These are phyloP conservation scores for Beauveria bassiana DNA, from an alignment of 2,329 filamentous ascomycete genomes.

Conservation along the genomic window DNA sequence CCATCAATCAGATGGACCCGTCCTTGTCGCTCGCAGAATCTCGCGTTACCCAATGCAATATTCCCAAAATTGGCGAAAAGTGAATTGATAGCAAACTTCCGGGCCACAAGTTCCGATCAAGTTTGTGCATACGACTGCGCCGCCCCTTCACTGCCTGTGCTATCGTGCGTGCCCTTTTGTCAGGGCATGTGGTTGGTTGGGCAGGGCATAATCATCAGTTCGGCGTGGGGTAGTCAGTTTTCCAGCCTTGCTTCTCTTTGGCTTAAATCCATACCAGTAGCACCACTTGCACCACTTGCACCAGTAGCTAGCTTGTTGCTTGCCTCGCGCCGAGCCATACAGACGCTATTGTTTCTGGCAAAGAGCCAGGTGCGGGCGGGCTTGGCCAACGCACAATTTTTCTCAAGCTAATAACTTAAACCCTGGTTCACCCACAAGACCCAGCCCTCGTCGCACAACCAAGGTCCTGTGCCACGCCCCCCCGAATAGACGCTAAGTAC, in stretches of 20 bases:
- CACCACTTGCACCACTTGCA: no score
- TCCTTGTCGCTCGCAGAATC: neutral
- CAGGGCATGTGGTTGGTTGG: neutral
- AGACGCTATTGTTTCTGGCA: neutral
- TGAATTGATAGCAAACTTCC: neutral
- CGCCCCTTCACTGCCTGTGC: neutral
- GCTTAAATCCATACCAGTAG: no score
- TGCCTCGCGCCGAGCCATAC: neutral
- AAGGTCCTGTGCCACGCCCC: neutral
- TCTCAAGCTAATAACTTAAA: neutral
- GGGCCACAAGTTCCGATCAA: neutral
- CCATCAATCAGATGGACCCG: neutral
- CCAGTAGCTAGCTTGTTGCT: no score
- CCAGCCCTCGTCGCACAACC: constrained; percentile 6
- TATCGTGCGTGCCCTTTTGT: neutral
- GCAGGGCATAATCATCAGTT: neutral
- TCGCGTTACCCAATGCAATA: neutral
- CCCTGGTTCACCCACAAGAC: constrained; percentile 5
- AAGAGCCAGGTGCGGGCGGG: neutral
- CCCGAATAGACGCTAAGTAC: neutral
- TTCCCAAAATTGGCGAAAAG: neutral
- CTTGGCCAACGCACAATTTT: constrained; percentile 1
- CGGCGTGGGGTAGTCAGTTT: neutral
- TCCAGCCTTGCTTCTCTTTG: neutral
- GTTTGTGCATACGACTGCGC: neutral